Evolutionary conservation across 2,329 filamentous ascomycete genomes (phyloP).

Genomic region (Colletotrichum chlorophyti): DNA sequence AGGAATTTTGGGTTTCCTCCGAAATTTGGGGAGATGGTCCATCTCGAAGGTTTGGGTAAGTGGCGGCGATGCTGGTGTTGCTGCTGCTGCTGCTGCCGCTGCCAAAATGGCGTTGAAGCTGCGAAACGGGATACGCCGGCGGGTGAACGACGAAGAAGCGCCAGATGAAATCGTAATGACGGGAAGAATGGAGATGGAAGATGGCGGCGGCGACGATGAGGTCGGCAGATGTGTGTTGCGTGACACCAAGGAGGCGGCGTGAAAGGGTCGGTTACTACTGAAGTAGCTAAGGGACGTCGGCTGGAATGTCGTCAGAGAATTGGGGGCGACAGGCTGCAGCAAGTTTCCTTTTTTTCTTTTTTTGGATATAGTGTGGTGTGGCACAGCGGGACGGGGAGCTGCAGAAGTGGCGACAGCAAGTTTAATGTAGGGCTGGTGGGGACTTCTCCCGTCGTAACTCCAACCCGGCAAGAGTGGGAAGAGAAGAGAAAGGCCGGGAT

Average conservation of each 20-base stretch:
- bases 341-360: conserved; percentile 24
- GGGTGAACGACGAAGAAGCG: background rate
- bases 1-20: conserved; percentile 51
- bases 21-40: conserved; percentile 51
- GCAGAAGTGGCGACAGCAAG: background rate
- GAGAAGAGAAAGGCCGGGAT: too few relatives aligned
- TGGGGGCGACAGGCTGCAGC: conserved; percentile 14
- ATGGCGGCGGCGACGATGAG: background rate
- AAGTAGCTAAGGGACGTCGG: too few relatives aligned
- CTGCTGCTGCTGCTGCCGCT: background rate
- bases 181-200: background rate
- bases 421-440: background rate
- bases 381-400: conserved; percentile 15
- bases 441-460: too few relatives aligned
- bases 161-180: background rate
- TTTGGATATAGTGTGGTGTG: conserved; percentile 11
- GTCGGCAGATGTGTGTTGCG: background rate
- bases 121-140: background rate
- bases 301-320: conserved; percentile 26
- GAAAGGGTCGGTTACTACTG: conserved; percentile 11
- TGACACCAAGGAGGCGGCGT: background rate
- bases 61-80: too few relatives aligned
- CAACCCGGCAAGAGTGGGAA: too few relatives aligned
- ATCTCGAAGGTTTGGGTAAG: too few relatives aligned
- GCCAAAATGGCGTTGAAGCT: background rate